Conservation (phyloP, 768 basidiomycete species). For the button mushroom (Agaricus bisporus) region DNA sequence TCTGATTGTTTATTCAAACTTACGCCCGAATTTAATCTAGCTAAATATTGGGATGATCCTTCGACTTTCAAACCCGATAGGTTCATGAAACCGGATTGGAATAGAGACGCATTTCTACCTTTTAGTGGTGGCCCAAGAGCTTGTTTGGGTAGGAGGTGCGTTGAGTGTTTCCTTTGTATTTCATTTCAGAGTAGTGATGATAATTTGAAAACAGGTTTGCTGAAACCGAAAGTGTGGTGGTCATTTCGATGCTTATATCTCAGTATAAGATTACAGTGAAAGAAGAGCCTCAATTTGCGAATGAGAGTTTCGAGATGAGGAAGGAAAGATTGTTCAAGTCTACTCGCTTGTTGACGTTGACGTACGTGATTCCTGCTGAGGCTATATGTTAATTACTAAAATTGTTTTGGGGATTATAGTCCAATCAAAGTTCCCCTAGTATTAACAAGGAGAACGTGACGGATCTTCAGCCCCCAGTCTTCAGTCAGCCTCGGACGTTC, state of each 20-base stretch:
- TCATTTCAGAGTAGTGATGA: background rate
- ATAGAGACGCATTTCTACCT: conserved; percentile 17
- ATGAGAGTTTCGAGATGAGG: conserved; percentile 36
- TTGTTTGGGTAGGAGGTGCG: conserved; percentile 40
- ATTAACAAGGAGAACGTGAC: no score
- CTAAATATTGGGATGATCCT: conserved; percentile 42
- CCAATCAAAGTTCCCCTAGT: no score
- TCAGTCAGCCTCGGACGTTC: no score
- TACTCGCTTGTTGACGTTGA: conserved; percentile 24
- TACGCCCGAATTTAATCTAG: conserved; percentile 16
- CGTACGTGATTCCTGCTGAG: conserved; percentile 1
- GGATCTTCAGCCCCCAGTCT: no score
- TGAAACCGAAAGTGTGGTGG: conserved; percentile 40
- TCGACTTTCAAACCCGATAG: conserved; percentile 25
- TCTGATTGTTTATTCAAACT: background rate
- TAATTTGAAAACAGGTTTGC: conserved; percentile 28
- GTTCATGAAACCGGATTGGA: conserved; percentile 14
- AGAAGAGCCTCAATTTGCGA: conserved; percentile 40
- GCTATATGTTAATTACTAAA: no score
- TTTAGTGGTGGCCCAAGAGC: conserved; percentile 30
- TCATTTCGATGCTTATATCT: conserved; percentile 39
- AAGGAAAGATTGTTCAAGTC: conserved; percentile 31
- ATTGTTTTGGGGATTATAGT: no score
- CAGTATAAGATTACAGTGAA: conserved; percentile 39
- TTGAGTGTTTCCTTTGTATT: background rate